Evolutionary conservation across 2,329 filamentous ascomycete species (phyloP).

Genomic region (Zalaria obscura): DNA sequence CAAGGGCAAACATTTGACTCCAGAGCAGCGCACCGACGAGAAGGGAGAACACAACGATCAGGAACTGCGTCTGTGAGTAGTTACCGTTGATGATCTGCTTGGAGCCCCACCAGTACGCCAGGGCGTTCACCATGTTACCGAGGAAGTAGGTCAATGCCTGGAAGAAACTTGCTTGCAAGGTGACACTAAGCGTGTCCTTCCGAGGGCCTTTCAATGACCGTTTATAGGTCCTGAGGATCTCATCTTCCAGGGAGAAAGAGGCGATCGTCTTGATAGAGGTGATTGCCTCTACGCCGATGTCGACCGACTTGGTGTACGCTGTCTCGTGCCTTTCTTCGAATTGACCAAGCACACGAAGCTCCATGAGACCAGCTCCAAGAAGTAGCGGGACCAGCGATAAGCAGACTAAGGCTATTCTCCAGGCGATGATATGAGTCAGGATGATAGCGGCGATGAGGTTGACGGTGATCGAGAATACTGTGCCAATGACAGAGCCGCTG

Average conservation of each 20-base stretch:
- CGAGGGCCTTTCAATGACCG: conserved; percentile 10
- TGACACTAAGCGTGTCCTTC: conserved; percentile 9
- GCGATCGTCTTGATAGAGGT: conserved; percentile 38
- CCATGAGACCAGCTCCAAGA: conserved; percentile 54
- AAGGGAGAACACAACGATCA: conserved; percentile 58
- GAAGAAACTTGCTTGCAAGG: conserved; percentile 28
- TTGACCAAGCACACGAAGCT: conserved; percentile 45
- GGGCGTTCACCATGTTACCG: conserved; percentile 55
- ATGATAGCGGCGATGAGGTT: conserved; percentile 56
- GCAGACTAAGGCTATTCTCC: conserved; percentile 63
- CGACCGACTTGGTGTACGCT: conserved; percentile 36
- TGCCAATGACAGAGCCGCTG: conserved; percentile 57
- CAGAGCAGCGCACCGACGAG: conserved; percentile 60
- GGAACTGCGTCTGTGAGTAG: conserved; percentile 55
- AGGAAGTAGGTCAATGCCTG: conserved; percentile 46
- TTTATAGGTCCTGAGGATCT: conserved; percentile 21
- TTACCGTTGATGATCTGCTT: conserved; percentile 53
- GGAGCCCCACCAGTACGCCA: conserved; percentile 71
- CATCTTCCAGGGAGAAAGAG: conserved; percentile 36
- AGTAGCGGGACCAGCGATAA: conserved; percentile 55
- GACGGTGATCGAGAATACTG: conserved; percentile 51
- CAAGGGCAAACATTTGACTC: conserved; percentile 61
- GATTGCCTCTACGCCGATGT: conserved; percentile 37
- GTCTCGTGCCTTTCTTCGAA: conserved; percentile 42
- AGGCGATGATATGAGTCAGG: conserved; percentile 56